Evolutionary conservation across 1,284 basidiomycete species (phyloP), one percentile per base, ranked within the genome.

Genomic region (Cryptococcus floricola): DNA sequence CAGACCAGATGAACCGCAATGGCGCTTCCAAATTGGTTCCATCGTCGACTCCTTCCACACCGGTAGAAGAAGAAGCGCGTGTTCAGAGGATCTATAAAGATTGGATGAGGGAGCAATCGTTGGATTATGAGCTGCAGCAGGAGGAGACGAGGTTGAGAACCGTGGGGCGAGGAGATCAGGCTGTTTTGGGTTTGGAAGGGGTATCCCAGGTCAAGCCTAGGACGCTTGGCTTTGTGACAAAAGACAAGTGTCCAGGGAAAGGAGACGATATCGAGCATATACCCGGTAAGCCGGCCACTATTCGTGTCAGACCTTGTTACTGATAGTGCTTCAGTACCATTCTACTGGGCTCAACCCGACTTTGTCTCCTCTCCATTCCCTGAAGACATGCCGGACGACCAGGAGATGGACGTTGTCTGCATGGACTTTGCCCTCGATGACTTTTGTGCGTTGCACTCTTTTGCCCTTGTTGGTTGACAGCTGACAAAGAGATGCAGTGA

Each of bases 181-280:
- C 10, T 34, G 10, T 34, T 34, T 34, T 34, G 31, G 31, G 31
- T 2, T 10, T 8, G 31, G 31, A 34, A 34, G 31, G 31, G 31
- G 39, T n/a, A 12, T n/a, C 38, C 44, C 23, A 38, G 13, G 52
- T 56, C 48, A 65, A 62, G 41, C 54, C 58, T 41, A 46, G 62
- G 53, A 72, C 71, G 2, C 58, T 74, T 54, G 75, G 75, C 18
- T 75, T 72, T 48, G 74, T 76, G 8, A 77, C 75, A 4, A 59
- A 63, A 41, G 75, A 77, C 57, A 61, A 56, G 14, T 77, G 75
- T 58, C 64, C 58, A 6, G 69, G 69, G 4, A 56, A 47, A 6
- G 75, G 75, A 4, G 76, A 77, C 56, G 76, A 77, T 59, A 71
- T 75, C 39, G 68, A 70, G 53, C 76, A 77, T 63, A 66, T 74